These are phyloP conservation scores for Lupinus albus DNA, from an alignment of 306 rosid species.

Conservation along the genomic window DNA sequence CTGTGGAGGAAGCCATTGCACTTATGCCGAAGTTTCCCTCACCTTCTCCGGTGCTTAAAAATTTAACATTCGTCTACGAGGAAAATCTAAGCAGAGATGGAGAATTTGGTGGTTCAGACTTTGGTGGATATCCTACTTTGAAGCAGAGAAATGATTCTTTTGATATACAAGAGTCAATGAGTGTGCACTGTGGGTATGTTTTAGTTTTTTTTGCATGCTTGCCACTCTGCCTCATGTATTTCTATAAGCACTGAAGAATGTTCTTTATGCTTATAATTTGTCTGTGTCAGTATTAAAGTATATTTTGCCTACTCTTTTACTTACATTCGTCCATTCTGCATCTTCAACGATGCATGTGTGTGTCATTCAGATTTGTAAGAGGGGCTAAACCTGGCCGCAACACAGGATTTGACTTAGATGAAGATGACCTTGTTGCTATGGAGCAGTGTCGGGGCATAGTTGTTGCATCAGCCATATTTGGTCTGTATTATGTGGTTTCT, in stretches of 20 bases:
- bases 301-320: slow-evolving; percentile 1
- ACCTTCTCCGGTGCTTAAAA: slow-evolving; percentile 71
- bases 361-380: slow-evolving; percentile 64
- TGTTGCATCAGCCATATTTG: slow-evolving; percentile 91
- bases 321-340: slow-evolving; percentile 30
- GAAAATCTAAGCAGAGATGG: slow-evolving; percentile 66
- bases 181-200: slow-evolving; percentile 88
- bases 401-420: slow-evolving; percentile 85
- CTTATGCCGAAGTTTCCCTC: slow-evolving; percentile 80
- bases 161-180: slow-evolving; percentile 77
- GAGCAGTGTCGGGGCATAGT: slow-evolving; percentile 83
- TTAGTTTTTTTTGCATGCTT: slow-evolving; percentile 17
- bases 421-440: slow-evolving; percentile 71
- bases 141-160: slow-evolving; percentile 73
- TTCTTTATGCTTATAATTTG: slow-evolving; percentile 33
- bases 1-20: slow-evolving; percentile 82
- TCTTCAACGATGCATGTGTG: slow-evolving; percentile 41
- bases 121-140: slow-evolving; percentile 95
- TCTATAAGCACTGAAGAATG: slow-evolving; percentile 15
- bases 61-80: slow-evolving; percentile 65
- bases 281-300: slow-evolving; percentile 1
- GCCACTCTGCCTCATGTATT: background rate
- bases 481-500: slow-evolving; percentile 47
- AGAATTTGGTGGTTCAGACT: slow-evolving; percentile 91
- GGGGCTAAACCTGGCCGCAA: slow-evolving; percentile 79